Conservation (phyloP, 148 eudicot genomes). For the Chenopodium suecicum region DNA sequence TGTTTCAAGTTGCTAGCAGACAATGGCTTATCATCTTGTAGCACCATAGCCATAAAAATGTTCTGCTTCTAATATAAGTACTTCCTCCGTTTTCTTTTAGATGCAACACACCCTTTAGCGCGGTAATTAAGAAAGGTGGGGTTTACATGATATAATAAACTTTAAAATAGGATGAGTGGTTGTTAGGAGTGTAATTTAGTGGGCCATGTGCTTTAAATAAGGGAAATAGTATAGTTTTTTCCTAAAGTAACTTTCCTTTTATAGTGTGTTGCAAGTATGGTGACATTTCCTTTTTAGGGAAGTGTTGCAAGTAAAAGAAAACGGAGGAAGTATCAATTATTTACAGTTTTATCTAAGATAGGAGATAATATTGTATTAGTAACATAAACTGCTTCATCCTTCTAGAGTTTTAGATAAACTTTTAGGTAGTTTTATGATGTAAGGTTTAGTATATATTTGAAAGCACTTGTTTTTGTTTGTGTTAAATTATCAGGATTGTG, state of each 20-base stretch:
- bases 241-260: no score
- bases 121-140: no score
- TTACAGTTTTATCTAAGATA: neutral
- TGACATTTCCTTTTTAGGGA: no score
- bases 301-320: no score
- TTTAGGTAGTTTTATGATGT: neutral
- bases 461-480: neutral
- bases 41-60: neutral
- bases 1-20: neutral
- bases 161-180: no score
- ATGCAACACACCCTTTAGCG: no score
- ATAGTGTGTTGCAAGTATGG: no score
- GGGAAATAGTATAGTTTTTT: no score
- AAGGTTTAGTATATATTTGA: neutral
- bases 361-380: neutral
- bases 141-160: no score
- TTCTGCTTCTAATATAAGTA: neutral
- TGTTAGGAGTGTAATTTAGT: no score
- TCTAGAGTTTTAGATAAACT: neutral
- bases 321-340: neutral
- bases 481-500: neutral
- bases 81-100: no score
- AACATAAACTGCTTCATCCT: neutral
- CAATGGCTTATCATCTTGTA: neutral
- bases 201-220: no score